Evolutionary conservation across 1,284 basidiomycete genomes (phyloP).

Genomic region (Sanghuangporus baumii): DNA sequence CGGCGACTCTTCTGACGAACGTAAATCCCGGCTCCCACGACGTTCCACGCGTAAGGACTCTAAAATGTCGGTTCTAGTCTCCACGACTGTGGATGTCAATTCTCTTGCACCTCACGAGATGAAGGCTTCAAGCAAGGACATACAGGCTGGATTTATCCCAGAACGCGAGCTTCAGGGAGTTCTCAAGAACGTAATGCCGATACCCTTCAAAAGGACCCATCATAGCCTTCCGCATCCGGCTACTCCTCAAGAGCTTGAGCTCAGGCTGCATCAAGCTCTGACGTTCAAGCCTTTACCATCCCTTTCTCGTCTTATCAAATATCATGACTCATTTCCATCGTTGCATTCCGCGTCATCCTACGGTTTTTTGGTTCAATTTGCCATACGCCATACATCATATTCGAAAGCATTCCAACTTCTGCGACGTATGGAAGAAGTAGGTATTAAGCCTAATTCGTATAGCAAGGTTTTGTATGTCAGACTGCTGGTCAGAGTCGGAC

Average conservation of each 20-base stretch:
- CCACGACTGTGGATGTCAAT: background rate
- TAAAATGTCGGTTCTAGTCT: background rate
- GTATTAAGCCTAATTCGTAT: constrained; percentile 25
- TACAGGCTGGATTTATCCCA: background rate
- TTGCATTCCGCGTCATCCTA: constrained; percentile 28
- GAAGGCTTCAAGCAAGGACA: background rate
- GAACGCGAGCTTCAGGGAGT: constrained; percentile 2
- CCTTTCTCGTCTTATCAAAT: constrained; percentile 21
- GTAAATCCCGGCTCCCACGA: background rate
- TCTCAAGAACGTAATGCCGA: background rate
- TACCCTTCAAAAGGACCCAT: background rate
- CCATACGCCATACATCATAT: constrained; percentile 29
- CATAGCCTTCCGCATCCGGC: constrained; percentile 9
- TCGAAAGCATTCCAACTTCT: constrained; percentile 26
- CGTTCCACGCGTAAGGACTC: background rate
- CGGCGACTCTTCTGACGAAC: background rate
- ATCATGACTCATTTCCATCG: constrained; percentile 24
- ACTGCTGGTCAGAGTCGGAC: constrained; percentile 29
- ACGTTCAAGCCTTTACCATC: constrained; percentile 16
- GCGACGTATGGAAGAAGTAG: constrained; percentile 25
- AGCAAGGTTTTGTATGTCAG: constrained; percentile 31
- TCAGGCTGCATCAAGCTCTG: constrained; percentile 13
- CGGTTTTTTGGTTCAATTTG: constrained; percentile 30
- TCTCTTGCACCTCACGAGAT: constrained; percentile 3
- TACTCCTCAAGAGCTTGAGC: constrained; percentile 13